Conservation (phyloP, 805 yeast genomes). For the Citeromyces nyonsensis region DNA sequence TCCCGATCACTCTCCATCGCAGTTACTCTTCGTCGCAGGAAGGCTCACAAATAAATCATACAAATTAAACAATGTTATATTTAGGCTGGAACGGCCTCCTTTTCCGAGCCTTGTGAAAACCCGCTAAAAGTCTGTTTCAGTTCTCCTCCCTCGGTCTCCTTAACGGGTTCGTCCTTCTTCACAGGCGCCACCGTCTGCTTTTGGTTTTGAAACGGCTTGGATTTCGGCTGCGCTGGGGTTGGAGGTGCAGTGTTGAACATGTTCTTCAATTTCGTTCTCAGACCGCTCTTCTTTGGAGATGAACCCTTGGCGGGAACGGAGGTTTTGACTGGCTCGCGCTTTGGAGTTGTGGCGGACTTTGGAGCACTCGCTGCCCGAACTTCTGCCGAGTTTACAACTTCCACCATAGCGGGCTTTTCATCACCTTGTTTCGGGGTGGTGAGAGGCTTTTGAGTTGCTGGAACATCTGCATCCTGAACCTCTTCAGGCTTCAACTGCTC, state of each 20-base stretch:
- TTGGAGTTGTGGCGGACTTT: conserved; percentile 4
- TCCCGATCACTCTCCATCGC: too few species aligned
- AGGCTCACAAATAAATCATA: too few species aligned
- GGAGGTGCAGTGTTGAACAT: neutral
- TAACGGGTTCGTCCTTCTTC: conserved; percentile 4
- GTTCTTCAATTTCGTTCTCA: conserved; percentile 1
- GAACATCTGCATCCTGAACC: conserved; percentile 13
- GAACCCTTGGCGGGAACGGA: neutral
- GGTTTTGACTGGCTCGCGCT: conserved; percentile 3
- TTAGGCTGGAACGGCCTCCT: too few species aligned
- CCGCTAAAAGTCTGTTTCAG: conserved; percentile 19
- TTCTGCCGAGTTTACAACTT: conserved; percentile 7
- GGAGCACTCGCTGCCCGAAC: conserved; percentile 2
- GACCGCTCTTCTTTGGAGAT: conserved; percentile 3
- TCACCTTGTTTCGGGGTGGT: conserved; percentile 6
- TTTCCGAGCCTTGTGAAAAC: conserved; percentile 22
- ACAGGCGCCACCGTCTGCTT: conserved; percentile 2
- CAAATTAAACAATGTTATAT: too few species aligned
- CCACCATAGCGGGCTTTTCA: conserved; percentile 20
- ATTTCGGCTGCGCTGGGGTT: conserved; percentile 1
- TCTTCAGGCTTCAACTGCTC: conserved; percentile 11
- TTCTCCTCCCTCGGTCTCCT: conserved; percentile 1
- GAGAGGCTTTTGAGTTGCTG: conserved; percentile 16
- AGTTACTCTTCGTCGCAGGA: too few species aligned
- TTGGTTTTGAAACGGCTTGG: neutral